phyloP scores from a whole-genome alignment of 495 filamentous ascomycete genomes.

The Neurospora sp. region DNA sequence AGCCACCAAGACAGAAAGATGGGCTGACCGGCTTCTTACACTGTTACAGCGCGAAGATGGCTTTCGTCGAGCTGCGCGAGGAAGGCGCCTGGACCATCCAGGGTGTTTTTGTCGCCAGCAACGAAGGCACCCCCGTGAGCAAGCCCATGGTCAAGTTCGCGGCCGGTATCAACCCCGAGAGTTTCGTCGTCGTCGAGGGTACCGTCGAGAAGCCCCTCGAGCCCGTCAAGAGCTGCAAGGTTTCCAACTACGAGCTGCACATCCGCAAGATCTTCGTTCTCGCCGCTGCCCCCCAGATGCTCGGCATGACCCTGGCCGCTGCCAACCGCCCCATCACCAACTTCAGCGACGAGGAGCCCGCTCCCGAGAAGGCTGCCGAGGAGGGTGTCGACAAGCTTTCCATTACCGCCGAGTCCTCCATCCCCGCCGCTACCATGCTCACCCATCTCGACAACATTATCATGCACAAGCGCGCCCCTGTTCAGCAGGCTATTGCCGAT shows the following conservation, averaged over 20 bases:
- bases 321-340: constrained; percentile 58
- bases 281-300: constrained; percentile 46
- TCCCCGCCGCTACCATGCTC: constrained; percentile 58
- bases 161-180: constrained; percentile 63
- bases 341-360: constrained; percentile 48
- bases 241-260: constrained; percentile 74
- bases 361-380: constrained; percentile 35
- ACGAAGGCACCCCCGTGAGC: constrained; percentile 44
- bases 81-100: constrained; percentile 50
- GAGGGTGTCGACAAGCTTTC: constrained; percentile 46
- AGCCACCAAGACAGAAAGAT: neutral
- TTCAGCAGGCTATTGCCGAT: constrained; percentile 72
- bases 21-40: neutral
- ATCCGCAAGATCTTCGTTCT: constrained; percentile 69
- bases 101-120: constrained; percentile 51
- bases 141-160: constrained; percentile 94
- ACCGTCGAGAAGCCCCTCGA: constrained; percentile 70
- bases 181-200: constrained; percentile 72
- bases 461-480: constrained; percentile 79
- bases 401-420: constrained; percentile 26
- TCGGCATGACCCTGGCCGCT: constrained; percentile 58
- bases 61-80: constrained; percentile 82
- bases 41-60: constrained; percentile 60
- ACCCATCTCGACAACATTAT: constrained; percentile 82
- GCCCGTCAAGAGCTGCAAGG: constrained; percentile 67